Base-by-base conservation (phyloP, 345 rosid species). In the Theobroma cacao region DNA sequence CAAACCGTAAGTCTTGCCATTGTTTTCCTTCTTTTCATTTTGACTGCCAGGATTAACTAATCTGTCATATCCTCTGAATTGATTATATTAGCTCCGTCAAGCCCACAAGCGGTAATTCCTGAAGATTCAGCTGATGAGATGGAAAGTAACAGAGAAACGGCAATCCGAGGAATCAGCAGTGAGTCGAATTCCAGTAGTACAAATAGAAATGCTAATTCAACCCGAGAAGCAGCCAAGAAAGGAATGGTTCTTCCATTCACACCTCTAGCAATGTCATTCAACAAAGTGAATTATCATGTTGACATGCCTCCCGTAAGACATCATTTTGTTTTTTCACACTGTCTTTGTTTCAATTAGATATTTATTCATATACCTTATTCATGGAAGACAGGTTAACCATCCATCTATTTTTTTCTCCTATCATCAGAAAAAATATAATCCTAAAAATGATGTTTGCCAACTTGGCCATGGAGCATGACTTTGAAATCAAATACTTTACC, bases 181-280 rank as follows among this genome's bases (percentile, higher is more conserved):
- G 71, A 34, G 40, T 72, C 84, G 17, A 81, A 78, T 61, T 28
- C 76, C 5, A 22, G 34, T 7, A 33, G 77, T 13, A 56, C 26
- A 3, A 40, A 24, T 36, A 47, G 71, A 40, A 74, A 56, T 74
- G 50, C 38, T 48, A 53, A 58, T 40, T 53, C 64, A 0, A 17
- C 36, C 7, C 17, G 10, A 17, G 24, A 14, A 65, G 11, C 7
- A 53, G 14, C 85, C 5, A 89, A 89, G 84, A 85, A 82, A 82
- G 90, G 90, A 77, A 87, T 85, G 88, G 84, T 87, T 73, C 88
- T 87, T 63, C 91, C 90, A 47, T 89, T 89, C 84, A 77, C 87
- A 67, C 88, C 90, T 15, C 74, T 87, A 22, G 87, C 90, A 43
- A 87, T 87, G 89, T 87, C 91, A 18, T 87, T 89, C 33, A 85